Evolutionary conservation across 1,284 basidiomycete species (phyloP).

Genomic region (Bjerkandera adusta): DNA sequence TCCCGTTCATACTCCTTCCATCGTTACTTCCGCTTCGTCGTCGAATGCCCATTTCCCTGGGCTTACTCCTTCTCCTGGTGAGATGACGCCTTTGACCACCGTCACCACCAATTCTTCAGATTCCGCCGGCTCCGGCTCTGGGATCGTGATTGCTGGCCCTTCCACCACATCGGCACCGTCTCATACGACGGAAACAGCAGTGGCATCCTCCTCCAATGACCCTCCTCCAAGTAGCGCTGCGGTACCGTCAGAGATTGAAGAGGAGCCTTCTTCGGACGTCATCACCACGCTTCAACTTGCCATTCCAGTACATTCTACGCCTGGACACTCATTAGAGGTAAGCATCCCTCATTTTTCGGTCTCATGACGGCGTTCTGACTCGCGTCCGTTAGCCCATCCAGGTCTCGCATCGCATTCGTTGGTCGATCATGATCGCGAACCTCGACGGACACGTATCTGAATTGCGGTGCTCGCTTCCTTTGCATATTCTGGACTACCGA

Average conservation of each 20-base stretch:
- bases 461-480: conserved; percentile 85
- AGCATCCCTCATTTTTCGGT: conserved; percentile 9
- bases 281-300: conserved; percentile 44
- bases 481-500: conserved; percentile 75
- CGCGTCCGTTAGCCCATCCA: conserved; percentile 51
- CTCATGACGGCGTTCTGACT: conserved; percentile 1
- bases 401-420: conserved; percentile 72
- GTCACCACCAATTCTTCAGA: conserved; percentile 27
- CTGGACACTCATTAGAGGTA: conserved; percentile 59
- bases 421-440: conserved; percentile 78
- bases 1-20: conserved; percentile 13
- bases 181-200: neutral
- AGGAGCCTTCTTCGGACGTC: conserved; percentile 39
- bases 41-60: conserved; percentile 11
- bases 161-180: neutral
- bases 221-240: conserved; percentile 13
- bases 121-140: conserved; percentile 14
- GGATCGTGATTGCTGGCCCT: conserved; percentile 2
- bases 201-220: neutral
- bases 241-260: conserved; percentile 18
- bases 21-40: conserved; percentile 18
- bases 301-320: conserved; percentile 53
- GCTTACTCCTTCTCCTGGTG: conserved; percentile 18
- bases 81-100: conserved; percentile 28
- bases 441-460: conserved; percentile 89